Evolutionary conservation across 2,329 filamentous ascomycete genomes (phyloP), one percentile per base, ranked within the genome.

Genomic region (Tolypocladium tropicale): DNA sequence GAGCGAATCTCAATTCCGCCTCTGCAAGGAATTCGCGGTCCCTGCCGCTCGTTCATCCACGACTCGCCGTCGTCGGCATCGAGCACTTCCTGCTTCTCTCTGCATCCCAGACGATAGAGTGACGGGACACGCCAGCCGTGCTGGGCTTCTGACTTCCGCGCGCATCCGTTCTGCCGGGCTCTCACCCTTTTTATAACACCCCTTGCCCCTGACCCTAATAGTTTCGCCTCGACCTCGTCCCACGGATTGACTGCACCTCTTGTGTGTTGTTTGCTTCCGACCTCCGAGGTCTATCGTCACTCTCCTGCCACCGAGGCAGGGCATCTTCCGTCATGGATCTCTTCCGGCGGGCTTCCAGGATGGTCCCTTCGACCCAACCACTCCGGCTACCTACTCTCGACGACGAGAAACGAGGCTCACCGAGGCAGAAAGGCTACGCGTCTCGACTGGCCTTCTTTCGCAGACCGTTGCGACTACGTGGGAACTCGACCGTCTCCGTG

Each of bases 401-500:
- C 52, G 78, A 81, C 61, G 78, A 81, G 64, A 82, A 81, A 68
- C 71, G 65, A 54, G 64, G 57, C 66, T 56, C 65, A 46, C 61
- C 70, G 46, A 72, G 71, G 58, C 69, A 71, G 36, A 73, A 75
- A 57, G 70, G 67, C 28, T 57, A 77, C 52, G 72, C 74, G 36
- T 74, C 78, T 46, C 76, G 79, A 54, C 77, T 95, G 66, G 86
- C 88, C 59, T 95, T 96, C 72, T 89, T 97, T 71, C 81, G 86
- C 64, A 83, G 90, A 68, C 89, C 93, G 53, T 83, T 99, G 77
- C 86, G 92, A 64, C 77, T 99, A 76, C 88, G 86, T 74, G 90
- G 90, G 66, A 96, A 95, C 73, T 96, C 92, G 55, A 89, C 87
- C 67, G 84, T 96, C 71, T 96, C 93, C 53, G 86, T 97, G 69